Percentiles rank a stretch among this genome's conserved stretches.
phyloP scores from a whole-genome alignment of 768 basidiomycete species.

The Xerocomellus amylosporus region DNA sequence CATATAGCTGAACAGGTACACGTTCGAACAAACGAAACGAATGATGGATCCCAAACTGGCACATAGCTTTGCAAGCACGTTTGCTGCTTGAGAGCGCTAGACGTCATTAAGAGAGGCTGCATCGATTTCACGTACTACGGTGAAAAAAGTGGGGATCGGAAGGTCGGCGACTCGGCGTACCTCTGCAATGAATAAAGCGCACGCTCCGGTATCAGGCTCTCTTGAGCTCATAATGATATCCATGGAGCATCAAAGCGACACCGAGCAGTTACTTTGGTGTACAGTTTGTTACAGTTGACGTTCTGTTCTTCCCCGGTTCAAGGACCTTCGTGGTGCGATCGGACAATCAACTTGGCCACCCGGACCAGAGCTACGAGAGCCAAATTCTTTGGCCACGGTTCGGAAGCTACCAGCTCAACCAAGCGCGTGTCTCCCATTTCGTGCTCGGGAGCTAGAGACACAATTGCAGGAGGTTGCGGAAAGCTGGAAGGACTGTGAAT shows the following conservation, averaged over 20 bases:
- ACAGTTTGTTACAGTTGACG: conserved; percentile 89
- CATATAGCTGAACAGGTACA: conserved; percentile 20
- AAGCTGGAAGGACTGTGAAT: conserved; percentile 35
- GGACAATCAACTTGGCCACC: conserved; percentile 66
- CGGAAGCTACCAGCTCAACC: conserved; percentile 72
- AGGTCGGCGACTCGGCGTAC: background rate
- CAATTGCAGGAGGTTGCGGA: conserved; percentile 44
- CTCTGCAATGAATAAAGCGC: conserved; percentile 24
- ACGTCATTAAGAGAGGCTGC: conserved; percentile 64
- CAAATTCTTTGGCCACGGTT: too few species aligned
- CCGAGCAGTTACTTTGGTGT: conserved; percentile 71
- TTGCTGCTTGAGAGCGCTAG: conserved; percentile 77
- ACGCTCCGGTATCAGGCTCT: conserved; percentile 49
- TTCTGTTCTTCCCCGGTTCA: conserved; percentile 47
- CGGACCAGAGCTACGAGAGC: conserved; percentile 79
- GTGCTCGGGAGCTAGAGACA: conserved; percentile 43
- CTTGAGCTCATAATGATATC: conserved; percentile 68
- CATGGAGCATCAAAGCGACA: conserved; percentile 56
- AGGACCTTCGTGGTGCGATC: background rate
- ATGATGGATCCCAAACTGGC: background rate
- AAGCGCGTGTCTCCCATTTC: conserved; percentile 50
- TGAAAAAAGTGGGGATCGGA: conserved; percentile 24
- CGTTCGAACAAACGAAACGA: background rate
- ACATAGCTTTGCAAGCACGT: conserved; percentile 62
- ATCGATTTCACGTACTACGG: conserved; percentile 65